Conservation (phyloP, 306 rosid species). For the Corylus americana region DNA sequence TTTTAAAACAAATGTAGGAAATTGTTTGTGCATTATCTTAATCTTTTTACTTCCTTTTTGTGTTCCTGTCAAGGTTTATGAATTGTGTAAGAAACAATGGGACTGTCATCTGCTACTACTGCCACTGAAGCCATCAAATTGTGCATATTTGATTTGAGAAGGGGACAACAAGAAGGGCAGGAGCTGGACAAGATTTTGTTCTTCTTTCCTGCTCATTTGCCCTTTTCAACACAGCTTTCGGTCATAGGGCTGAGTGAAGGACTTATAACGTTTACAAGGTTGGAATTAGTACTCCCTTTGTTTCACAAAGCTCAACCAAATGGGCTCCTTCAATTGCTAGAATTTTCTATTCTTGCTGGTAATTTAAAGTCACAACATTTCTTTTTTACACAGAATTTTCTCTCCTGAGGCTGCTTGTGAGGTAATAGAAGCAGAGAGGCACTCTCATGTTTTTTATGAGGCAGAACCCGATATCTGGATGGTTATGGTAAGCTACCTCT, state of each 20-base stretch:
- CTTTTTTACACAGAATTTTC: conserved; percentile 66
- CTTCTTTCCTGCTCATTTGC: conserved; percentile 80
- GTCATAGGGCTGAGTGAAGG: conserved; percentile 97
- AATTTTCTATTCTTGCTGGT: background rate
- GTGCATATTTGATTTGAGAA: conserved; percentile 82
- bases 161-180: conserved; percentile 96
- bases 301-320: background rate
- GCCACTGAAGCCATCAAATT: conserved; percentile 57
- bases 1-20: background rate
- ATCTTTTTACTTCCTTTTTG: background rate
- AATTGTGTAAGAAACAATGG: conserved; percentile 47
- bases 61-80: conserved; percentile 18
- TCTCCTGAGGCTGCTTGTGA: conserved; percentile 91
- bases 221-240: conserved; percentile 83
- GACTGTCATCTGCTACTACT: conserved; percentile 55
- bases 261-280: conserved; percentile 95
- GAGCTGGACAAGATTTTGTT: conserved; percentile 92
- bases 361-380: conserved; percentile 17
- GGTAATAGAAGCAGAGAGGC: conserved; percentile 81
- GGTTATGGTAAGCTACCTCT: conserved; percentile 59
- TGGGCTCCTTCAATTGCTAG: background rate
- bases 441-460: conserved; percentile 80
- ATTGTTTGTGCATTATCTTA: background rate
- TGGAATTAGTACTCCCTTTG: background rate
- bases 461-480: conserved; percentile 96